A percentile compares a stretch with the other conserved stretches of the same genome.
phyloP scores from a whole-genome alignment of 345 rosid genomes.

The Geranium rotundifolium region DNA sequence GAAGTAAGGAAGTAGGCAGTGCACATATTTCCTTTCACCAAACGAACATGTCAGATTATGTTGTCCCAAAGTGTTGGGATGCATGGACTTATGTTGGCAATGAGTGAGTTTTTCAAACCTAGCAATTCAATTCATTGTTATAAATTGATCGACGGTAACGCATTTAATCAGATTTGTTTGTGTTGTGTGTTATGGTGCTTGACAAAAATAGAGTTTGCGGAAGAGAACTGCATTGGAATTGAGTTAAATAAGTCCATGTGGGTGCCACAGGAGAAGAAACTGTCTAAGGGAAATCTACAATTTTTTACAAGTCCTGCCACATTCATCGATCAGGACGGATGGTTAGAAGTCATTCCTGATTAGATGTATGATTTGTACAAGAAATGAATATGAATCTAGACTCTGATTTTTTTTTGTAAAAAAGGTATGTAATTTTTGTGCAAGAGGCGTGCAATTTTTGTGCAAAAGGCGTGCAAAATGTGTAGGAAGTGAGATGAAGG shows the following conservation, averaged over 20 bases:
- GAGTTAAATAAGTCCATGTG: conserved; percentile 32
- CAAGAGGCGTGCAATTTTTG: no score
- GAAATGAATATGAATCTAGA: no score
- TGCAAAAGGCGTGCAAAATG: no score
- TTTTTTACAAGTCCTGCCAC: conserved; percentile 17
- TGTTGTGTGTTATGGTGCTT: no score
- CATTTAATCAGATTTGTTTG: no score
- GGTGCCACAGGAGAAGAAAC: conserved; percentile 33
- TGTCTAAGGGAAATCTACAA: background rate
- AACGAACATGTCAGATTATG: no score
- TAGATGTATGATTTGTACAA: no score
- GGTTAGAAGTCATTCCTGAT: conserved; percentile 35
- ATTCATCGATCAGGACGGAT: conserved; percentile 33
- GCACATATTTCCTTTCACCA: no score
- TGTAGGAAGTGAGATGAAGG: no score
- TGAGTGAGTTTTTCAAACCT: conserved; percentile 28
- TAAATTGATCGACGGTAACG: background rate
- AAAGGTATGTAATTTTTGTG: no score
- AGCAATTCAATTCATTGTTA: background rate
- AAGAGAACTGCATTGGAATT: conserved; percentile 24
- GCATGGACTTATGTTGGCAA: conserved; percentile 22
- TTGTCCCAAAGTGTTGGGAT: conserved; percentile 47
- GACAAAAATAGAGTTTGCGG: conserved; percentile 21
- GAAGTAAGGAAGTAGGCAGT: no score
- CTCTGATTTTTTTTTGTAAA: no score